Percentiles rank a stretch among this genome's conserved stretches.
Conservation (phyloP, 306 rosid species). For the Rosa multiflora region DNA sequence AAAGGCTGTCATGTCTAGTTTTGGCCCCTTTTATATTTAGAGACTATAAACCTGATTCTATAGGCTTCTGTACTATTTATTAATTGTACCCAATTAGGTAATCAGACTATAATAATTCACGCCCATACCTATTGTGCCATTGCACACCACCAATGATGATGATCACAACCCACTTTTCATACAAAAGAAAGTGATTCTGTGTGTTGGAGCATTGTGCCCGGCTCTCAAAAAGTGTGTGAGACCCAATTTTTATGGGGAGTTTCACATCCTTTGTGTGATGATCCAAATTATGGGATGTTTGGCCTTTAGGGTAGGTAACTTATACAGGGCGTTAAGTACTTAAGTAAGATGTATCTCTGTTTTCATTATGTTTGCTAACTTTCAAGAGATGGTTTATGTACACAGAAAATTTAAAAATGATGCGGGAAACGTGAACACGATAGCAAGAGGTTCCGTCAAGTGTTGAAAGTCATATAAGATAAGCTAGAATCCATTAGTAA, state of each 20-base stretch:
- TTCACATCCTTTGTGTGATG: neutral
- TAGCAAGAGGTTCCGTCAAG: too few species aligned
- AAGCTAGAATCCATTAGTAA: too few species aligned
- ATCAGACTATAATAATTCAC: slow-evolving; percentile 41
- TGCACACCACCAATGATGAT: slow-evolving; percentile 41
- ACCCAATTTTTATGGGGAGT: neutral
- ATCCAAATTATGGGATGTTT: neutral
- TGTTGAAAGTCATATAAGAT: too few species aligned
- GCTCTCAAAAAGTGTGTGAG: neutral
- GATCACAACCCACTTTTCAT: slow-evolving; percentile 3
- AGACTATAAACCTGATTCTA: slow-evolving; percentile 1
- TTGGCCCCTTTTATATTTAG: slow-evolving; percentile 23
- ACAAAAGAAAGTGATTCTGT: neutral
- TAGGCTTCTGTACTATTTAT: slow-evolving; percentile 29
- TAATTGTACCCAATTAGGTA: slow-evolving; percentile 52
- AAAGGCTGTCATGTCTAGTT: slow-evolving; percentile 50
- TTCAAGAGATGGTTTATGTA: too few species aligned
- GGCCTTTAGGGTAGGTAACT: neutral
- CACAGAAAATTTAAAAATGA: too few species aligned
- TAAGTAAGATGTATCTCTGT: neutral
- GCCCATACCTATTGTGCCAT: slow-evolving; percentile 41
- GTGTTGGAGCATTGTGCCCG: slow-evolving; percentile 8
- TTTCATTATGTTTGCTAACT: too few species aligned
- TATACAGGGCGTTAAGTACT: neutral
- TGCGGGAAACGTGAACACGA: too few species aligned